Base-by-base conservation (phyloP, 169 alveolate genomes). In the Cyclospora cayetanensis region DNA sequence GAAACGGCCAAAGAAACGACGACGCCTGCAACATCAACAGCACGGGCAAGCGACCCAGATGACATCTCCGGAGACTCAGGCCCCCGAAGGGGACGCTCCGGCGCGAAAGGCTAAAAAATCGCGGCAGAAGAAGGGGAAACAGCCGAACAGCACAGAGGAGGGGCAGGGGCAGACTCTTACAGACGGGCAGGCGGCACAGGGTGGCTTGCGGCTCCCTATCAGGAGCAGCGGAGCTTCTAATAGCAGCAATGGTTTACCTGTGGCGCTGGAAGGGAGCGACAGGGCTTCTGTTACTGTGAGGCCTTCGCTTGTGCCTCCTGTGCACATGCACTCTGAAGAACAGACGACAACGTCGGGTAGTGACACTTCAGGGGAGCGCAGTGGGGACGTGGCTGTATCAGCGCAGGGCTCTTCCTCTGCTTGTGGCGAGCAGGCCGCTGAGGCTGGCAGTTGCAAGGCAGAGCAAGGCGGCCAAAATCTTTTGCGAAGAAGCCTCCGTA, bases 211-310 rank as follows among this genome's bases (percentile, higher is more conserved):
- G 35, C 65, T 74, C 4, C 85, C 85, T 9, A 74, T 74, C 34
- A 55, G 63, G 63, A 74, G 85, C 85, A 74, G 85, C 37, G 85
- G 85, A n/a, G 27, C n/a, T n/a, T n/a, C n/a, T n/a, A n/a, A n/a
- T n/a, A n/a, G n/a, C n/a, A n/a, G n/a, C n/a, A n/a, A n/a, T n/a
- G n/a, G n/a, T n/a, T n/a, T n/a, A n/a, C n/a, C n/a, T n/a, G n/a
- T n/a, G n/a, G n/a, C n/a, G 68, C n/a, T 55, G 25, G 12, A 5
- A 55, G 25, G 68, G 68, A 55, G 68, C 25, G 39, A 65, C 34
- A 34, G 46, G 7, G 50, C 80, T 4, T 3, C 31, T 29, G 37
- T 25, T 1, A 7, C 80, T 34, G n/a, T n/a, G n/a, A n/a, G n/a
- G n/a, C n/a, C n/a, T n/a, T n/a, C n/a, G n/a, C n/a, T n/a, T n/a